These are phyloP conservation scores for Pseudocercospora musae DNA, from an alignment of 2,329 filamentous ascomycete species.

Conservation along the genomic window DNA sequence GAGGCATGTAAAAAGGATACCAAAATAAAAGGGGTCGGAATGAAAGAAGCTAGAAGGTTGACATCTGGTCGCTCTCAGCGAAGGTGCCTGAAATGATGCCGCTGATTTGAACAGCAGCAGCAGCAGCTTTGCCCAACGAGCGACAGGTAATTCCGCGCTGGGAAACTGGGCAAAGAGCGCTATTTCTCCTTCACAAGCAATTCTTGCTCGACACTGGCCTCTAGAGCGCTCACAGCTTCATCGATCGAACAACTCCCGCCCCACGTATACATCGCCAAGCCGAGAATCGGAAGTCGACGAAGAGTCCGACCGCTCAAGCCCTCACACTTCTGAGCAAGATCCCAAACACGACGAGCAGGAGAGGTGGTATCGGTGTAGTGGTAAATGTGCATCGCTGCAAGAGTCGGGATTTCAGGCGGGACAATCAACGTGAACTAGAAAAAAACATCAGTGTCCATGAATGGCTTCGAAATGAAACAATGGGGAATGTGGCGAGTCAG, in stretches of 20 bases:
- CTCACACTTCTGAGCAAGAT: slow-evolving; percentile 34
- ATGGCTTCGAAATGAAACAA: background rate
- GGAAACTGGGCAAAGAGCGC: background rate
- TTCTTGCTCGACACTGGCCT: slow-evolving; percentile 38
- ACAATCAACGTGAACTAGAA: slow-evolving; percentile 15
- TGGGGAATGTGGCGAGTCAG: background rate
- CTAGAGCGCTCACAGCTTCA: slow-evolving; percentile 40
- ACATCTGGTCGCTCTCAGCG: background rate
- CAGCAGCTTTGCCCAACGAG: background rate
- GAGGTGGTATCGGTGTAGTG: slow-evolving; percentile 22
- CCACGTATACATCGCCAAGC: slow-evolving; percentile 41
- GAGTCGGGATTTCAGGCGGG: slow-evolving; percentile 27
- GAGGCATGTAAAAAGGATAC: background rate
- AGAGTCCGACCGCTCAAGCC: slow-evolving; percentile 44
- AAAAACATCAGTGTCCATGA: background rate
- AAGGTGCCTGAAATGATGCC: background rate
- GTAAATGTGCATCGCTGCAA: slow-evolving; percentile 31
- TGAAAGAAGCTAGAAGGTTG: background rate
- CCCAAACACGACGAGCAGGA: slow-evolving; percentile 32
- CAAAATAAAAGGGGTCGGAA: background rate
- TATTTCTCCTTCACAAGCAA: slow-evolving; percentile 15
- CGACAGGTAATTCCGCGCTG: background rate
- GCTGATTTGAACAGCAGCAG: background rate
- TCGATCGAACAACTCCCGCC: slow-evolving; percentile 35
- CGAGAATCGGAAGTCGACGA: slow-evolving; percentile 41